phyloP scores from a whole-genome alignment of 352 stramenopile species.

The Globisporangium rhizosaccharum region DNA sequence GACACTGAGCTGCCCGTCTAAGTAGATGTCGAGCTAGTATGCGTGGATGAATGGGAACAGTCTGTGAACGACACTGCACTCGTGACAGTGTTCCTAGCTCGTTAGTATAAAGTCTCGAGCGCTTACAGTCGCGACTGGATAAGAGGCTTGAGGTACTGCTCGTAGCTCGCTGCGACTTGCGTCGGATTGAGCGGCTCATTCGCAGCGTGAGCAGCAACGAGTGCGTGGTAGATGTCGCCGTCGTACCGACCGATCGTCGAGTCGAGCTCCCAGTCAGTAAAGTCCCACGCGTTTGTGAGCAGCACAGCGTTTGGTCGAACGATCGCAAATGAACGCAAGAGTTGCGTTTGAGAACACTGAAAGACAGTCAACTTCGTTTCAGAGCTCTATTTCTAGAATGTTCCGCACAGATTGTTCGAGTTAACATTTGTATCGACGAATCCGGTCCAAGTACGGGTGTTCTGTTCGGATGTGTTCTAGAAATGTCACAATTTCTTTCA shows the following conservation, averaged over 20 bases:
- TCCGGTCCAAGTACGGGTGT: too few species aligned
- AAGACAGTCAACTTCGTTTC: too few species aligned
- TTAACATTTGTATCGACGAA: too few species aligned
- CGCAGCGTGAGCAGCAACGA: conserved; percentile 30
- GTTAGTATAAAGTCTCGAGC: background rate
- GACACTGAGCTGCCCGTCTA: too few species aligned
- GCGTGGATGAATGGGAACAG: too few species aligned
- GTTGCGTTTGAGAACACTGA: conserved; percentile 4
- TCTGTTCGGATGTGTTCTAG: too few species aligned
- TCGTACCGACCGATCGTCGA: conserved; percentile 72
- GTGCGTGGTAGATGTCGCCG: conserved; percentile 60
- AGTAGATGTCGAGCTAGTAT: too few species aligned
- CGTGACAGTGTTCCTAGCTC: too few species aligned
- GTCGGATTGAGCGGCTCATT: conserved; percentile 63
- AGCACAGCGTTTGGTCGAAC: conserved; percentile 35
- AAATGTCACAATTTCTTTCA: too few species aligned
- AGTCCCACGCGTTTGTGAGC: conserved; percentile 33
- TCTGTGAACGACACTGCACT: too few species aligned
- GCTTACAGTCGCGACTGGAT: conserved; percentile 28
- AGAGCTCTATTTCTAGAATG: too few species aligned
- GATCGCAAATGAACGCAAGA: conserved; percentile 22
- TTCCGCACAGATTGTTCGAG: too few species aligned
- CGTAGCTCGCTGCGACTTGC: conserved; percentile 49
- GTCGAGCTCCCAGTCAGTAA: conserved; percentile 57
- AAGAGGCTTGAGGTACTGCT: conserved; percentile 39